Evolutionary conservation across 192 early-diverging fungal genomes (phyloP), one percentile per base, ranked within the genome.

Genomic region (Backusella westeae): DNA sequence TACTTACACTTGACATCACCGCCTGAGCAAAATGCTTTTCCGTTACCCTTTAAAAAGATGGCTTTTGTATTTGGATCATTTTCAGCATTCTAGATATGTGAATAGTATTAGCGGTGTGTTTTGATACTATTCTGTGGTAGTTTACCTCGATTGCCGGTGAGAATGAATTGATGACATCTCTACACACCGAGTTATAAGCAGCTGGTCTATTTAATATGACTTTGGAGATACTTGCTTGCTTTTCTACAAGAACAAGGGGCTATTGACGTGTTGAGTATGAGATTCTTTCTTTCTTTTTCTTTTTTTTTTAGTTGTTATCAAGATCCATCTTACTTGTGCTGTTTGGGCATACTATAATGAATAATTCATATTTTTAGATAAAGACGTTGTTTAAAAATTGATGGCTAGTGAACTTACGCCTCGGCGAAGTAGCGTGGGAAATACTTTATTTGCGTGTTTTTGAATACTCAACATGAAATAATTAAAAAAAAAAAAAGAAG

Each of bases 11-110:
- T 87, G 17, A 95, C 94, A 79, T 95, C 94, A 29, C 94, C 94
- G 42, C 98, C 97, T 52, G 98, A 95, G 81, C 98, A 99, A 79
- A 98, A 98, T 67, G 86, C 87, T 21, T 84, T 80, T 38, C 90
- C 93, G 53, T 87, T 86, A 0, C 90, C 90, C 73, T 93, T 93
- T 72, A 98, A 74, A 53, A 98, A 88, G 74, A 99, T 93, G 52
- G 95, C 91, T 79, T 97, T 96, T 78, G 92, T 63, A 63, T 63
- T 63, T 63, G 56, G 56, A 63, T 63, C 56, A 63, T 29, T 63
- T 63, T 63, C 56, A 29, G 56, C 56, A 29, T 63, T 4, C 56
- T 63, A 63, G 1, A 21, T 53, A 23, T 59, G 23, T 14, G 26
- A 63, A 14, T 14, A 26, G n/a, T n/a, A 56, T 17, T 19, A 6